Conservation (phyloP, 306 rosid genomes). For the Glycine latifolia region DNA sequence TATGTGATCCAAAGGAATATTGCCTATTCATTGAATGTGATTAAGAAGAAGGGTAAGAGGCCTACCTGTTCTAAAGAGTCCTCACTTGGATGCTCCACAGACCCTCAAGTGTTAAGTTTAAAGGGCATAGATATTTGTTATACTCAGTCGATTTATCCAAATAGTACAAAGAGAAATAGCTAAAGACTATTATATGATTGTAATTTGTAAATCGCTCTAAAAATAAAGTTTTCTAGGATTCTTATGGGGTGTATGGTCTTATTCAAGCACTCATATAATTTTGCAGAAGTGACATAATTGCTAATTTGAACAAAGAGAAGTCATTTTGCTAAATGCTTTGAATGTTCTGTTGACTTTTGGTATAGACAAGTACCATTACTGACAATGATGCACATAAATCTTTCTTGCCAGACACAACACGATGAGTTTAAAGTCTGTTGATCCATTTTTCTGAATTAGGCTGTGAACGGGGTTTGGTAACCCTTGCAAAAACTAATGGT, state of each 20-base stretch:
- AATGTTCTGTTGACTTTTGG: slow-evolving; percentile 28
- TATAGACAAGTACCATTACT: not conserved
- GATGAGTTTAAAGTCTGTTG: not conserved
- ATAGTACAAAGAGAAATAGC: no score
- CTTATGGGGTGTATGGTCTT: not conserved
- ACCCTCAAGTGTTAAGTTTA: no score
- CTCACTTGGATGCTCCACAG: no score
- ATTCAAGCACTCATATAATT: not conserved
- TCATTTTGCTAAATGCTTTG: not conserved
- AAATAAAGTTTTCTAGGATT: not conserved
- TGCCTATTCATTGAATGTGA: no score
- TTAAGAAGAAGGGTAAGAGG: no score
- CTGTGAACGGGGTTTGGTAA: not conserved
- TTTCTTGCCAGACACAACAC: slow-evolving; percentile 22
- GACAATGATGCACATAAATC: slow-evolving; percentile 10
- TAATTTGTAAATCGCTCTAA: not conserved
- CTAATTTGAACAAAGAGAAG: not conserved
- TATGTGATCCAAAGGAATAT: no score
- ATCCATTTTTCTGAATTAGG: not conserved
- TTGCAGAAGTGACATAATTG: slow-evolving; percentile 5
- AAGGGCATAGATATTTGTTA: no score
- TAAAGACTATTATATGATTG: not conserved
- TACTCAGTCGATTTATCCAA: no score
- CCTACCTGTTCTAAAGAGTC: no score
- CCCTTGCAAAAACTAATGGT: not conserved